Evolutionary conservation across 148 eudicot species (phyloP), one percentile per base, ranked within the genome.

Genomic region (Linanthus parryae): DNA sequence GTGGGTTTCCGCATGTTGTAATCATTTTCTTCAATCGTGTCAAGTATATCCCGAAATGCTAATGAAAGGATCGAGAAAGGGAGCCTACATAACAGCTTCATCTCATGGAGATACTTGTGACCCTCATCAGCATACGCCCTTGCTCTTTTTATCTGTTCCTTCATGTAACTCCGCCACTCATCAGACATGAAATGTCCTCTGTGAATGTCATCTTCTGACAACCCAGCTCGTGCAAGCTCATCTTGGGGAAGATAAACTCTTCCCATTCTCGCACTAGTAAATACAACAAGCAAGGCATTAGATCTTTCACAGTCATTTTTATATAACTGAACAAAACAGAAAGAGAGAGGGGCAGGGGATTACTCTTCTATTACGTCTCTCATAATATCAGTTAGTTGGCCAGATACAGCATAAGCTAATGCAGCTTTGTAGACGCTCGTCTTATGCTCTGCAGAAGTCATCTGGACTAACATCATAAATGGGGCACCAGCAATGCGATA

Each of bases 241-340:
- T 49, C 54, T 49, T 49, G 54, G 17, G 54, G 54, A n/a, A 49
- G 54, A 38, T 49, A 49, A 28, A 49, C 31, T 17, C 54, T 49
- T 30, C 54, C 54, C 38, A 49, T 49, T 38, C 35, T 26, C 5
- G 23, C 54, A 49, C 54, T 49, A 29, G 19, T 2, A 1, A n/a
- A 26, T n/a, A n/a, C n/a, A n/a, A n/a, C n/a, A n/a, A n/a, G n/a
- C n/a, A n/a, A n/a, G n/a, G n/a, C n/a, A n/a, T n/a, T n/a, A n/a
- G n/a, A n/a, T n/a, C n/a, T n/a, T n/a, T n/a, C n/a, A n/a, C n/a
- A n/a, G n/a, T n/a, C n/a, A n/a, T n/a, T n/a, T n/a, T n/a, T n/a
- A n/a, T n/a, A n/a, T n/a, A n/a, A n/a, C n/a, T n/a, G n/a, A n/a
- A n/a, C n/a, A n/a, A n/a, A n/a, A n/a, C n/a, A n/a, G n/a, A n/a